Evolutionary conservation across 768 basidiomycete genomes (phyloP).

Genomic region (Macrolepiota albuminosa): DNA sequence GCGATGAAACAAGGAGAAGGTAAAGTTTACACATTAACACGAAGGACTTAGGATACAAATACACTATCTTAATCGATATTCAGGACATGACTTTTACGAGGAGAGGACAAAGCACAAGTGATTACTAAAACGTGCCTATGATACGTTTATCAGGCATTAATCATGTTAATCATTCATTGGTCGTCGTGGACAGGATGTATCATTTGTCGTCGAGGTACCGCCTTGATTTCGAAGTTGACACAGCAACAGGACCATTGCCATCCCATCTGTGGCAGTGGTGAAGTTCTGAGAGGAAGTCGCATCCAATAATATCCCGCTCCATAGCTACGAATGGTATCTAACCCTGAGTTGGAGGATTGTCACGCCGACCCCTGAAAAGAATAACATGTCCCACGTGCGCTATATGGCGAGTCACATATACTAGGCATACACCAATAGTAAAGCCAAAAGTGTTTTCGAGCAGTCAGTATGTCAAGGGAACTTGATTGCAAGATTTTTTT

Average conservation of each 20-base stretch:
- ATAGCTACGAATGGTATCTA: neutral
- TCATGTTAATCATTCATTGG: neutral
- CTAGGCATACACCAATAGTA: no score
- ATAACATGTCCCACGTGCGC: no score
- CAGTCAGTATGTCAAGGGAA: no score
- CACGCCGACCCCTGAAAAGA: no score
- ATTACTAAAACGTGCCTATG: neutral
- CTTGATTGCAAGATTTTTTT: no score
- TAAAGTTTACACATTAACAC: neutral
- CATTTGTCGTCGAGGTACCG: neutral
- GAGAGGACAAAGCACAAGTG: neutral
- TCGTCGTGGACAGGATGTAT: neutral
- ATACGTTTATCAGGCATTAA: neutral
- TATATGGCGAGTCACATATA: no score
- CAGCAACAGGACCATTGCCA: neutral
- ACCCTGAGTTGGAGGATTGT: neutral
- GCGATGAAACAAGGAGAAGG: neutral
- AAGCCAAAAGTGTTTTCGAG: no score
- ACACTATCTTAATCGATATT: neutral
- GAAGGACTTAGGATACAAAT: neutral
- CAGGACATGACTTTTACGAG: neutral
- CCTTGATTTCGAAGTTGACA: neutral
- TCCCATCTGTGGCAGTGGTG: neutral
- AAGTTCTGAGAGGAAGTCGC: neutral
- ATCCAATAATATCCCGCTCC: neutral